Evolutionary conservation across 2,329 filamentous ascomycete genomes (phyloP).

Genomic region (Xylariaceae sp.): DNA sequence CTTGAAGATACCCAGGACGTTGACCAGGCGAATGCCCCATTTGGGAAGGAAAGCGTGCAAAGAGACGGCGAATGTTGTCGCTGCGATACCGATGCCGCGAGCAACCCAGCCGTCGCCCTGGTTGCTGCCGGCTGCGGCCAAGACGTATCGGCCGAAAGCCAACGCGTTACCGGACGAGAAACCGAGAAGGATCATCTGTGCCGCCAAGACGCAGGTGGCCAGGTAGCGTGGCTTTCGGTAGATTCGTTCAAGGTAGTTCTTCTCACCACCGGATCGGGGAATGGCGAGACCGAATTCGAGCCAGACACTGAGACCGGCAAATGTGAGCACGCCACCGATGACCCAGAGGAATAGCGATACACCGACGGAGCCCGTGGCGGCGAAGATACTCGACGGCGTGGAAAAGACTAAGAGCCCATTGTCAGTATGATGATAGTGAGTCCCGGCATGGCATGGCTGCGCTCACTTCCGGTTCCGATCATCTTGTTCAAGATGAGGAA

Average conservation of each 20-base stretch:
- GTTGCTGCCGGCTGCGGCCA: conserved; percentile 47
- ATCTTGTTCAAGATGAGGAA: conserved; percentile 55
- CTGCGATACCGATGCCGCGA: conserved; percentile 51
- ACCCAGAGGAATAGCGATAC: conserved; percentile 37
- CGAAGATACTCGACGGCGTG: conserved; percentile 49
- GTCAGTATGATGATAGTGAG: background rate
- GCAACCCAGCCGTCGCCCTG: conserved; percentile 49
- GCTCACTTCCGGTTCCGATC: conserved; percentile 53
- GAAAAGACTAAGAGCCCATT: conserved; percentile 42
- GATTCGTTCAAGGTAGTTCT: conserved; percentile 61
- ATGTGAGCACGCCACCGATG: conserved; percentile 47
- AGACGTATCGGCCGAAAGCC: conserved; percentile 53
- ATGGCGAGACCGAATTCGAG: conserved; percentile 60
- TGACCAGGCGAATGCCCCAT: conserved; percentile 55
- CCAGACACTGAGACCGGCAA: conserved; percentile 55
- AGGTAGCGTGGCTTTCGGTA: conserved; percentile 55
- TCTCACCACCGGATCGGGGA: conserved; percentile 58
- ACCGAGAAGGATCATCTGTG: conserved; percentile 57
- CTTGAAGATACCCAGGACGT: conserved; percentile 56
- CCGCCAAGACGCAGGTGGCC: conserved; percentile 53
- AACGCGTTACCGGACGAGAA: conserved; percentile 56
- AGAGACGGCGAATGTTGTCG: conserved; percentile 49
- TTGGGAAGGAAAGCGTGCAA: conserved; percentile 51
- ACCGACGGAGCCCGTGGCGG: conserved; percentile 48
- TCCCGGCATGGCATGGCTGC: background rate